A percentile compares a stretch with the other conserved stretches of the same genome.
Evolutionary conservation across 495 filamentous ascomycete species (phyloP).

Genomic region (Amniculicola lignicola): DNA sequence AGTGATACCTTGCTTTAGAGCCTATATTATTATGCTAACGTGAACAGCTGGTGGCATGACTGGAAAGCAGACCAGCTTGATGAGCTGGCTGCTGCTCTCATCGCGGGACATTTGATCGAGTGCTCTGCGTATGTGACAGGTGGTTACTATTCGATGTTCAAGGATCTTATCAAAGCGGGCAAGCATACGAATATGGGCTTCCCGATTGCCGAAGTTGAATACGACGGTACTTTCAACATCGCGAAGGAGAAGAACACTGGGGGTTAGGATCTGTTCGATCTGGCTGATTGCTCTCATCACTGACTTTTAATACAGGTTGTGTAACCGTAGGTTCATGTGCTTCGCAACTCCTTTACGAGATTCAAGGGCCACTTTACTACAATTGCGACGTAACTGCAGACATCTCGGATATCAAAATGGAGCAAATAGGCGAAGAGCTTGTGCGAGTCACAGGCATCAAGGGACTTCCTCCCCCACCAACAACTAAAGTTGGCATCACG

Average conservation of each 20-base stretch:
- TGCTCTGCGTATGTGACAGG: constrained; percentile 36
- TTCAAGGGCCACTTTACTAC: constrained; percentile 38
- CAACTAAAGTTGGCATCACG: constrained; percentile 39
- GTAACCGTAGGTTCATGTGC: constrained; percentile 30
- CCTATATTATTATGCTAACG: not conserved
- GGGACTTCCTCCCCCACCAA: constrained; percentile 41
- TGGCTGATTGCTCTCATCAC: not conserved
- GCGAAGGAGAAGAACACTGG: constrained; percentile 32
- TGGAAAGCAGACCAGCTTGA: constrained; percentile 33
- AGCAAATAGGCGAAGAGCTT: constrained; percentile 36
- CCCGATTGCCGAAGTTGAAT: constrained; percentile 34
- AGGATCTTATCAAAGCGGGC: constrained; percentile 27
- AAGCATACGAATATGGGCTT: constrained; percentile 35
- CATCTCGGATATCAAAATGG: constrained; percentile 38
- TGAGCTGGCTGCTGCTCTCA: constrained; percentile 34
- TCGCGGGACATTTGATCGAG: constrained; percentile 39
- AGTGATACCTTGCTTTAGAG: not conserved
- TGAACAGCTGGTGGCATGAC: constrained; percentile 36
- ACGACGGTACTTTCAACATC: constrained; percentile 30
- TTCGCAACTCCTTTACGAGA: constrained; percentile 40
- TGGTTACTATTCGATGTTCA: constrained; percentile 35
- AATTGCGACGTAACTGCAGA: constrained; percentile 41
- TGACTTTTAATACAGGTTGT: constrained; percentile 2
- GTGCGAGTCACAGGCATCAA: constrained; percentile 40
- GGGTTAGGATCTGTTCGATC: constrained; percentile 10